Base-by-base conservation (phyloP, 2,329 filamentous ascomycete species). In the Microcyclospora tardicrescens region DNA sequence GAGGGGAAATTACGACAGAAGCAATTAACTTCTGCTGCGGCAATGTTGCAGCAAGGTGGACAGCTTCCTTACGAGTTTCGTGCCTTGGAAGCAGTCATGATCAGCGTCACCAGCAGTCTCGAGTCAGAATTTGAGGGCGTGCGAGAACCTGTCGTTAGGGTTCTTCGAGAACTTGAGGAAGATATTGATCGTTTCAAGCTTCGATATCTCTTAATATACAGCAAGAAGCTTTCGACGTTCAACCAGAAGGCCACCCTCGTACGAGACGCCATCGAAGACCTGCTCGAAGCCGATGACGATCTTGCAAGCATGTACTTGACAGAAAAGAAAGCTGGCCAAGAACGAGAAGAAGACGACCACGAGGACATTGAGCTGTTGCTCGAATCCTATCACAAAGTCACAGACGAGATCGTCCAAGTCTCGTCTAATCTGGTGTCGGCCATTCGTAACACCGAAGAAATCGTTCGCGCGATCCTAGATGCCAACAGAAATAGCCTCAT, bases 401-500 rank as follows among this genome's bases (percentile, higher is more conserved):
- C 86, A 49, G 91, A 98, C 57, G 91, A 98, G 67, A 95, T 96
- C 52, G 89, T 95, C 8, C 89, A 98, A 61, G 84, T 93, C 45
- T 85, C 86, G 12, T 83, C 85, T 44, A 96, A 93, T 61, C 63
- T 96, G 49, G 87, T 96, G 40, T 89, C 83, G 9, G 86, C 84
- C 49, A 98, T 98, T 59, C 77, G 91, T 52, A 98, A 96, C 62
- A 98, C 91, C 1, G 91, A 98, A 63, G 91, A 98, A 65, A 93
- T 98, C 36, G 84, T 95, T 45, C 93, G 91, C 59, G 91, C 91
- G 16, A 98, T 98, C 10, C 77, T 98, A 27, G 91, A 98, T 59
- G 89, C 91, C 39, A 98, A 98, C 59, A 87, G 91, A 49, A 98
- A 98, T 66, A 83, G 86, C 8, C 82, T 98, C 48, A 98, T 98